Evolutionary conservation across 106 monocot genomes (phyloP).

Genomic region (Triglochin maritima): DNA sequence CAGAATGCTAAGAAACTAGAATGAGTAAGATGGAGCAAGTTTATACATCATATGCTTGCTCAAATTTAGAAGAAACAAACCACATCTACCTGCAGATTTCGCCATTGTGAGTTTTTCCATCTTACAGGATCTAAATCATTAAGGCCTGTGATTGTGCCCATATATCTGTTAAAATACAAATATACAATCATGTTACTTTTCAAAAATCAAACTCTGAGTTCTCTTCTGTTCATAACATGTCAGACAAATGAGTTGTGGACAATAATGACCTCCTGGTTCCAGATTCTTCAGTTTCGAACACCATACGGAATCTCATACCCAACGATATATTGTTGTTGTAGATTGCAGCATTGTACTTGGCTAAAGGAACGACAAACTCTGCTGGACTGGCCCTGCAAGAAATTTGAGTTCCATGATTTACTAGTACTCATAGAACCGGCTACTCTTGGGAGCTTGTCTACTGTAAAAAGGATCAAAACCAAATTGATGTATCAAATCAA

Average conservation of each 20-base stretch:
- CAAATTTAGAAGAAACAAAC: not conserved
- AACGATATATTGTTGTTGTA: constrained; percentile 55
- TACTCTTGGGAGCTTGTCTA: too few relatives aligned
- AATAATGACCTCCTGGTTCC: constrained; percentile 58
- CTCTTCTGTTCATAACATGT: too few relatives aligned
- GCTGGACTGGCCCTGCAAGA: constrained; percentile 65
- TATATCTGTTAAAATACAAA: constrained; percentile 42
- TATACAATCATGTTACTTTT: not conserved
- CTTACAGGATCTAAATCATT: constrained; percentile 86
- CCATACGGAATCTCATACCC: constrained; percentile 82
- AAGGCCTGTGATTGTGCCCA: constrained; percentile 96
- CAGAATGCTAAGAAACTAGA: not conserved
- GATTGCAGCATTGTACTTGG: constrained; percentile 63
- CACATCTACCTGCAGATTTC: constrained; percentile 68
- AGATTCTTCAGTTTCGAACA: constrained; percentile 78
- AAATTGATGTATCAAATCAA: not conserved
- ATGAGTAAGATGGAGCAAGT: not conserved
- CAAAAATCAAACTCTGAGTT: too few relatives aligned
- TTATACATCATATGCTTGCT: too few relatives aligned
- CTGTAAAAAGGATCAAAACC: too few relatives aligned
- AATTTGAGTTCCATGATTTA: not conserved
- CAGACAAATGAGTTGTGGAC: too few relatives aligned
- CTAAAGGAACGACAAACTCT: constrained; percentile 73
- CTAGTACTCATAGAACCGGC: too few relatives aligned
- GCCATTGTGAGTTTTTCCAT: constrained; percentile 94